Percentiles rank a stretch among this genome's conserved stretches.
phyloP scores from a whole-genome alignment of 2,329 filamentous ascomycete species.

The Colletotrichum destructivum region DNA sequence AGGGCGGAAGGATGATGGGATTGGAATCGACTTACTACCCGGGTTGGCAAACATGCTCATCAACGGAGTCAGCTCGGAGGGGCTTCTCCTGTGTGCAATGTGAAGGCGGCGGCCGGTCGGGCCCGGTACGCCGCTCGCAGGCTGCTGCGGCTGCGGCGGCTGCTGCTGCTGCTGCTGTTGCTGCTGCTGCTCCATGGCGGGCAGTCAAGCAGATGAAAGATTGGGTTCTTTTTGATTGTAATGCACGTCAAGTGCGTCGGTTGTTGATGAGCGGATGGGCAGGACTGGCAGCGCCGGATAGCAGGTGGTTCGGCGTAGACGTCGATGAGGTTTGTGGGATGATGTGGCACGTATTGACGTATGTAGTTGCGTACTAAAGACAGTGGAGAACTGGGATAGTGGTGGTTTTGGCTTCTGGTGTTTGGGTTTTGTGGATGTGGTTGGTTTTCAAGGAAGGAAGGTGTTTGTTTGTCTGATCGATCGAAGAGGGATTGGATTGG shows the following conservation, averaged over 20 bases:
- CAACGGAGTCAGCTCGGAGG: constrained; percentile 95
- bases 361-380: constrained; percentile 43
- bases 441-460: constrained; percentile 41
- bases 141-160: constrained; percentile 62
- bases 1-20: constrained; percentile 12
- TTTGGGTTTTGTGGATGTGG: constrained; percentile 36
- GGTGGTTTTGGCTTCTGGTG: constrained; percentile 38
- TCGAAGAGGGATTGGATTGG: constrained; percentile 39
- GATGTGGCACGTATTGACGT: constrained; percentile 43
- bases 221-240: constrained; percentile 43
- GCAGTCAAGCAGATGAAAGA: constrained; percentile 52
- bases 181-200: constrained; percentile 71
- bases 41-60: constrained; percentile 89
- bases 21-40: constrained; percentile 68
- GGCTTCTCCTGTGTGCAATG: constrained; percentile 96
- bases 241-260: constrained; percentile 62
- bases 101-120: constrained; percentile 91
- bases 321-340: constrained; percentile 39
- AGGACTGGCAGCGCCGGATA: constrained; percentile 35
- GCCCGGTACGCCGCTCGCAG: constrained; percentile 74
- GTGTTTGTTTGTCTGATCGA: constrained; percentile 36
- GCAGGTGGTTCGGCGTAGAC: constrained; percentile 35
- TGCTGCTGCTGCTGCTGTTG: constrained; percentile 62
- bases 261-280: constrained; percentile 18
- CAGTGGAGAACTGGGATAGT: constrained; percentile 44